Conservation (phyloP, 306 rosid genomes). For the Cotoneaster glaucophyllus region DNA sequence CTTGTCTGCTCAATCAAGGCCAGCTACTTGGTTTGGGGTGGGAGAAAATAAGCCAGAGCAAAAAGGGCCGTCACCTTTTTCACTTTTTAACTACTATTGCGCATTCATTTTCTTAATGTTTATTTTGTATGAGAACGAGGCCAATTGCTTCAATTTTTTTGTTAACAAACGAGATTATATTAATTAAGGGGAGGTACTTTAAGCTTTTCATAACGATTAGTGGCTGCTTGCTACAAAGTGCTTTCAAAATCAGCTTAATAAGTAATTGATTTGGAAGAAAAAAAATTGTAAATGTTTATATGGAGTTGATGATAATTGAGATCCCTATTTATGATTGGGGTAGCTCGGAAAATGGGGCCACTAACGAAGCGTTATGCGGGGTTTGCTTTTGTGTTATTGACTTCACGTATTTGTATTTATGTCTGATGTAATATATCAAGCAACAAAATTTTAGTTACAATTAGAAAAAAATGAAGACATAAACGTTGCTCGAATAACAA, state of each 20-base stretch:
- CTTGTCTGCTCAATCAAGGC: constrained; percentile 26
- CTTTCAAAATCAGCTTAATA: background rate
- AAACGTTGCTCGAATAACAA: too few species aligned
- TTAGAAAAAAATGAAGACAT: too few species aligned
- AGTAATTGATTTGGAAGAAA: background rate
- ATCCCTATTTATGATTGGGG: background rate
- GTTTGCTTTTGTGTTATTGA: background rate
- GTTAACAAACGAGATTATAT: background rate
- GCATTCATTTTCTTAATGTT: constrained; percentile 13
- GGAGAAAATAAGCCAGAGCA: constrained; percentile 1
- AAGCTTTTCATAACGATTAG: background rate
- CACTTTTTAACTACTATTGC: constrained; percentile 32
- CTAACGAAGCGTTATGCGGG: background rate
- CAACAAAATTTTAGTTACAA: too few species aligned
- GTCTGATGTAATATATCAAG: too few species aligned
- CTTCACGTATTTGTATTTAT: background rate
- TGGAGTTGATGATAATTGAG: background rate
- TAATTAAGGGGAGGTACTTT: background rate
- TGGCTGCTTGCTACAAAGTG: background rate
- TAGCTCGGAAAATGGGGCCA: background rate
- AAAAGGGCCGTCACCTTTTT: constrained; percentile 22
- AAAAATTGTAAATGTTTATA: background rate
- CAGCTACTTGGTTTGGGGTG: background rate
- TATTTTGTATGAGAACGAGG: constrained; percentile 8
- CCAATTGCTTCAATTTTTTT: background rate